These are phyloP conservation scores for Umbelopsis vinacea DNA, from an alignment of 192 early-diverging fungal genomes.

Conservation along the genomic window DNA sequence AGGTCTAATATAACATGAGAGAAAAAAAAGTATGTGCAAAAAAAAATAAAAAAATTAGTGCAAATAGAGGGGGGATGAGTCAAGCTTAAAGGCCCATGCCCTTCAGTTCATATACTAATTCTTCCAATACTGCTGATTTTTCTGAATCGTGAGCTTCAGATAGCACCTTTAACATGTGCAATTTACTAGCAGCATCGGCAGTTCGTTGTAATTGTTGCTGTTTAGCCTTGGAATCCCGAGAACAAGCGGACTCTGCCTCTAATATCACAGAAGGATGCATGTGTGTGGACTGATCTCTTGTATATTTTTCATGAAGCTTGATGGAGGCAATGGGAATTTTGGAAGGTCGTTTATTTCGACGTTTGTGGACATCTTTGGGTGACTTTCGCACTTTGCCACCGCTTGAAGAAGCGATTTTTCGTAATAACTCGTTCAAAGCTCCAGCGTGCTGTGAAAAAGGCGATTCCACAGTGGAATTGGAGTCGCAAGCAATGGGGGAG, in stretches of 20 bases:
- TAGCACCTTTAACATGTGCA: conserved; percentile 22
- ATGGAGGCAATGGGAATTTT: conserved; percentile 5
- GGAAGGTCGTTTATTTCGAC: conserved; percentile 18
- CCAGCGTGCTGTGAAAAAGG: conserved; percentile 27
- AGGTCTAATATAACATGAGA: background rate
- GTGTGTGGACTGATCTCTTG: background rate
- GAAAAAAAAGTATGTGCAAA: conserved; percentile 4
- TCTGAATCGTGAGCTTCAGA: conserved; percentile 18
- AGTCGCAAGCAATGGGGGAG: conserved; percentile 8
- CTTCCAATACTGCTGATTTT: conserved; percentile 11
- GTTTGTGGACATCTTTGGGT: conserved; percentile 20
- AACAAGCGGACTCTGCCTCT: background rate
- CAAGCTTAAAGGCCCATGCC: conserved; percentile 25
- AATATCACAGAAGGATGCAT: background rate
- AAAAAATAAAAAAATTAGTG: background rate
- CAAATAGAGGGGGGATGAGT: background rate
- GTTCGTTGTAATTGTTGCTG: conserved; percentile 23
- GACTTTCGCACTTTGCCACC: conserved; percentile 1
- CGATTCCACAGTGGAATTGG: background rate
- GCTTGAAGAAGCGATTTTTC: conserved; percentile 3
- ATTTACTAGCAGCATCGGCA: conserved; percentile 22
- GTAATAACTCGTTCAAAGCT: conserved; percentile 30
- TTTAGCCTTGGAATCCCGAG: conserved; percentile 20
- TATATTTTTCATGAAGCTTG: background rate
- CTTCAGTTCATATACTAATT: conserved; percentile 28